These are phyloP conservation scores for Termitomyces sp. DNA, from an alignment of 768 basidiomycete genomes.

Conservation along the genomic window DNA sequence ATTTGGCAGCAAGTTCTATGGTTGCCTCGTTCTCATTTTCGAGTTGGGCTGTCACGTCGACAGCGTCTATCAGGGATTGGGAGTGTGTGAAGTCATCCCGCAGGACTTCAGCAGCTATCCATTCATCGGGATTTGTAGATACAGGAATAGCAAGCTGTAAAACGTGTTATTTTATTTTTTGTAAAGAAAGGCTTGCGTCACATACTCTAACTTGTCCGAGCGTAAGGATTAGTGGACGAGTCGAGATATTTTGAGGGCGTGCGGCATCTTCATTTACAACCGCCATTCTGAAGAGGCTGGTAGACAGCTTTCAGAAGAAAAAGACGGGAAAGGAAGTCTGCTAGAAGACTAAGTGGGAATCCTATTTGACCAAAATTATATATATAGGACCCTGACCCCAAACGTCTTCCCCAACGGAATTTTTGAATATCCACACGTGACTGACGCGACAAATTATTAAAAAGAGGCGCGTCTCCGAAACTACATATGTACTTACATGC, in stretches of 20 bases:
- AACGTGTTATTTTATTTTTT: conserved; percentile 2
- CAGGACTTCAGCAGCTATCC: conserved; percentile 90
- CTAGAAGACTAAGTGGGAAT: conserved; percentile 16
- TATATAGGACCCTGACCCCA: conserved; percentile 35
- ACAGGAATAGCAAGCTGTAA: conserved; percentile 81
- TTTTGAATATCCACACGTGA: conserved; percentile 28
- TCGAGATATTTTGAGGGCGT: conserved; percentile 30
- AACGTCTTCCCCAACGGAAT: conserved; percentile 39
- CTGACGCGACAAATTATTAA: conserved; percentile 14
- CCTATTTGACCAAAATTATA: conserved; percentile 28
- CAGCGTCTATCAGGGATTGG: conserved; percentile 50
- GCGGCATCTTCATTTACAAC: conserved; percentile 31
- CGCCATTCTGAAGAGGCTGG: conserved; percentile 28
- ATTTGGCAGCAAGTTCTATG: conserved; percentile 76
- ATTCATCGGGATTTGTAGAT: conserved; percentile 72
- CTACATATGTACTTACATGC: too few relatives aligned
- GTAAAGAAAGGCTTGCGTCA: conserved; percentile 13
- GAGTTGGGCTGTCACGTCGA: conserved; percentile 45
- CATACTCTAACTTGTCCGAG: conserved; percentile 48
- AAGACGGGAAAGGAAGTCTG: conserved; percentile 13
- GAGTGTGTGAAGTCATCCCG: conserved; percentile 80
- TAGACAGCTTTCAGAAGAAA: conserved; percentile 15
- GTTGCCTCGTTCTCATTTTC: conserved; percentile 58
- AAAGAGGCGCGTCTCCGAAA: neutral
- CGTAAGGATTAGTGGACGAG: conserved; percentile 43